Conservation (phyloP, 176 grass and related monocot species). For the Bolboschoenus planiculmis region DNA sequence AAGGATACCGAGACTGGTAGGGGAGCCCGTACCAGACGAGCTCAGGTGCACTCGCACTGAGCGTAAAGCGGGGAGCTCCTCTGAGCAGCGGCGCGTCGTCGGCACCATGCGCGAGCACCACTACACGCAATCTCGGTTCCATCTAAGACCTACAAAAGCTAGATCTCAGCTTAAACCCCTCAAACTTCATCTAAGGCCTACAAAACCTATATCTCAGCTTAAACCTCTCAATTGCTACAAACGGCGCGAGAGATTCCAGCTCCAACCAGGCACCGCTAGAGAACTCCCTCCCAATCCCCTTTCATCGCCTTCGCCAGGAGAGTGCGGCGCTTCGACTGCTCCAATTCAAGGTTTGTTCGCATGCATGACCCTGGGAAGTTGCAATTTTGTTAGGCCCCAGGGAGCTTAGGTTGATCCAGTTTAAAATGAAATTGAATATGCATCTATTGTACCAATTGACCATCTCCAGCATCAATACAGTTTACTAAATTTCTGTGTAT, state of each 20-base stretch:
- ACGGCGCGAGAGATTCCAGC: not conserved
- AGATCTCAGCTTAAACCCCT: not conserved
- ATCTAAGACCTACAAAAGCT: not conserved
- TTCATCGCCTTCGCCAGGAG: too few relatives aligned
- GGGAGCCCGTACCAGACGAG: too few relatives aligned
- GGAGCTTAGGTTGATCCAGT: not conserved
- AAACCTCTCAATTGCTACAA: not conserved
- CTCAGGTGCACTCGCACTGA: too few relatives aligned
- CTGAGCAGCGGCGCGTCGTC: not conserved
- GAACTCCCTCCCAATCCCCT: too few relatives aligned
- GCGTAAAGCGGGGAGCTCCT: too few relatives aligned
- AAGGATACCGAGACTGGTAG: too few relatives aligned
- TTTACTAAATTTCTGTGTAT: not conserved
- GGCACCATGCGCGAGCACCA: not conserved
- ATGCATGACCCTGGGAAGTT: too few relatives aligned
- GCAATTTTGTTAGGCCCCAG: too few relatives aligned
- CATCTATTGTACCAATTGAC: not conserved
- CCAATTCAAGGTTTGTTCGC: not conserved
- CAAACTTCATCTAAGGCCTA: not conserved
- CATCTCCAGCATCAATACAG: not conserved
- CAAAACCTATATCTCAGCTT: not conserved
- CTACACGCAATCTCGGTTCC: not conserved
- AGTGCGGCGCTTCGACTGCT: too few relatives aligned
- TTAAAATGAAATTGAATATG: not conserved
- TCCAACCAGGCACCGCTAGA: not conserved